Conservation (phyloP, 1,139 yeast genomes). For the Taphrina betulina region DNA sequence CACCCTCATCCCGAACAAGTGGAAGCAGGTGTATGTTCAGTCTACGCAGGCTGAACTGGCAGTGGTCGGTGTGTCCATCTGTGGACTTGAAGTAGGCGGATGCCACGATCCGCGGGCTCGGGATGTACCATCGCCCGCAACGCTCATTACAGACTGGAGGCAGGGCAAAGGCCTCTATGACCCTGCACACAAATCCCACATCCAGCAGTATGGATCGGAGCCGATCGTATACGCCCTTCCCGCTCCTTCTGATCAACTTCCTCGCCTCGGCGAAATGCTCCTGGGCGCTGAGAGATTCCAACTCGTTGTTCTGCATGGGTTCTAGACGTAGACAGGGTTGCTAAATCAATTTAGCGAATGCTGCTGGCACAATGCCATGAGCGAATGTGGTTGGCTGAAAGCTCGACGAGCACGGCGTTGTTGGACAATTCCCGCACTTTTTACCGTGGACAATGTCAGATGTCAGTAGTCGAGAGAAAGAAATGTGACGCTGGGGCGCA, state of each 20-base stretch:
- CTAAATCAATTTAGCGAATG: too few relatives aligned
- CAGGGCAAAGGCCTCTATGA: constrained; percentile 42
- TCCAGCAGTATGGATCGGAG: constrained; percentile 70
- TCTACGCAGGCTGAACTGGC: constrained; percentile 74
- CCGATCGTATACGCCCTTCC: constrained; percentile 52
- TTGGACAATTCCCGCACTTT: too few relatives aligned
- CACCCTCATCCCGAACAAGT: constrained; percentile 48
- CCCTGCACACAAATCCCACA: constrained; percentile 49
- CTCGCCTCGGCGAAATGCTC: not conserved
- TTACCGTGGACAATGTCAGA: too few relatives aligned
- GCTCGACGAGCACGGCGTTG: too few relatives aligned
- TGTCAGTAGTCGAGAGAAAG: too few relatives aligned
- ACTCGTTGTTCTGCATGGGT: too few relatives aligned
- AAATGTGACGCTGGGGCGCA: too few relatives aligned
- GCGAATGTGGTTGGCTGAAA: too few relatives aligned
- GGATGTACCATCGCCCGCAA: constrained; percentile 84
- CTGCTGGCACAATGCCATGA: too few relatives aligned
- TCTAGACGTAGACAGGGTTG: too few relatives aligned
- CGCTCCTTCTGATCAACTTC: not conserved
- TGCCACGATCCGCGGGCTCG: constrained; percentile 47
- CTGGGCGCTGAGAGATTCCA: not conserved
- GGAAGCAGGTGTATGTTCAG: constrained; percentile 69
- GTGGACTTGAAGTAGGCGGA: constrained; percentile 82
- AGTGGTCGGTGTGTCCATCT: constrained; percentile 79
- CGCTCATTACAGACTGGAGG: constrained; percentile 69